phyloP scores from a whole-genome alignment of 441 rosid species.

The Gossypium gossypioides region DNA sequence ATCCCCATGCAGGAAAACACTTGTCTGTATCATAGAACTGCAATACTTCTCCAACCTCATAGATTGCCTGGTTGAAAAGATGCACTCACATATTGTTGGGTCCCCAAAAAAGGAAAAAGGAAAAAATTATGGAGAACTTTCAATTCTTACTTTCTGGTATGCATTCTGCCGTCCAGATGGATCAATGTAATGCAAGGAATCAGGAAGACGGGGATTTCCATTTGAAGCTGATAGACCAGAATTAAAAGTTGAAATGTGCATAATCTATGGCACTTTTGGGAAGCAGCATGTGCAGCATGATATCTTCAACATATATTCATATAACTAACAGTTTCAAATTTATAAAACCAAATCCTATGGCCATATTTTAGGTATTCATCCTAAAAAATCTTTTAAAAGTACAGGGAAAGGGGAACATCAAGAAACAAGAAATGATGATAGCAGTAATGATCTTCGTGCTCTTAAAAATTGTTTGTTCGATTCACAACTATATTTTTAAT shows the following conservation, averaged over 20 bases:
- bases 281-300: background rate
- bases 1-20: conserved; percentile 93
- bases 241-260: background rate
- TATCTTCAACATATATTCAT: background rate
- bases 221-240: conserved; percentile 62
- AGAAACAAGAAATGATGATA: background rate
- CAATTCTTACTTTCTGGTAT: conserved; percentile 60
- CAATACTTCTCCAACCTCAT: conserved; percentile 85
- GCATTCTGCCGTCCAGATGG: conserved; percentile 75
- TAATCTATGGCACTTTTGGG: background rate
- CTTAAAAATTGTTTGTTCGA: background rate
- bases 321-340: background rate
- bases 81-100: conserved; percentile 2
- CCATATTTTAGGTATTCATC: background rate
- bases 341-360: background rate
- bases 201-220: conserved; percentile 92
- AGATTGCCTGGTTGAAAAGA: conserved; percentile 50
- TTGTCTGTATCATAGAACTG: conserved; percentile 77
- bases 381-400: background rate
- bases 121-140: background rate
- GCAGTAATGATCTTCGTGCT: background rate
- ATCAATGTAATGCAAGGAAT: conserved; percentile 88
- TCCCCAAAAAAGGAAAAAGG: background rate
- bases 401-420: background rate
- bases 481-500: too few relatives aligned